phyloP scores from a whole-genome alignment of 371 early-diverging fungal species.

The Actinomucor elegans region DNA sequence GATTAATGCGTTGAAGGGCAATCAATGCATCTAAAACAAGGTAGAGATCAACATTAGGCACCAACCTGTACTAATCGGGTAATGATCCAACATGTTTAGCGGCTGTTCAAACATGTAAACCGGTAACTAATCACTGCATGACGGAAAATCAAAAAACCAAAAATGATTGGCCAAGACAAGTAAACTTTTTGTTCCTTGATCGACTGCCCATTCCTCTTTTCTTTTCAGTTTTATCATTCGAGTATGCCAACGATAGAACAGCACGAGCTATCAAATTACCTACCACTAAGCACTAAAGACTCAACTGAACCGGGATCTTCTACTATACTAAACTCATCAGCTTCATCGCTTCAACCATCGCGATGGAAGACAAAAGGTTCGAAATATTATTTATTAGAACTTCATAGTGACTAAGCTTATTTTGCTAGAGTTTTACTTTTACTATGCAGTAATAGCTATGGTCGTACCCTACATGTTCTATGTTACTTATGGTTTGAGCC shows the following conservation, averaged over 20 bases:
- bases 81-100: too few relatives aligned
- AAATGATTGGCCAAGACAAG: too few relatives aligned
- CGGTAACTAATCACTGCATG: too few relatives aligned
- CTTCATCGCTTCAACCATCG: constrained; percentile 11
- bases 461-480: constrained; percentile 69
- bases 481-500: constrained; percentile 60
- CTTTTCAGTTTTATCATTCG: neutral
- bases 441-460: constrained; percentile 61
- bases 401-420: neutral
- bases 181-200: too few relatives aligned
- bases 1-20: too few relatives aligned
- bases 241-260: constrained; percentile 1
- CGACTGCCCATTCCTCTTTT: too few relatives aligned
- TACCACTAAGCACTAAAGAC: neutral
- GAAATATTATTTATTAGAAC: neutral
- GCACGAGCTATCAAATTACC: neutral
- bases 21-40: too few relatives aligned
- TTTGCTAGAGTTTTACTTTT: constrained; percentile 67
- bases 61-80: too few relatives aligned
- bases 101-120: too few relatives aligned
- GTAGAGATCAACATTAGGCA: too few relatives aligned
- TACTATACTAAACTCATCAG: neutral
- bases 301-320: too few relatives aligned
- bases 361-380: constrained; percentile 43
- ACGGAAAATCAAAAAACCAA: too few relatives aligned